These are phyloP conservation scores for Hydnum rufescens DNA, from an alignment of 768 basidiomycete genomes.

Conservation along the genomic window DNA sequence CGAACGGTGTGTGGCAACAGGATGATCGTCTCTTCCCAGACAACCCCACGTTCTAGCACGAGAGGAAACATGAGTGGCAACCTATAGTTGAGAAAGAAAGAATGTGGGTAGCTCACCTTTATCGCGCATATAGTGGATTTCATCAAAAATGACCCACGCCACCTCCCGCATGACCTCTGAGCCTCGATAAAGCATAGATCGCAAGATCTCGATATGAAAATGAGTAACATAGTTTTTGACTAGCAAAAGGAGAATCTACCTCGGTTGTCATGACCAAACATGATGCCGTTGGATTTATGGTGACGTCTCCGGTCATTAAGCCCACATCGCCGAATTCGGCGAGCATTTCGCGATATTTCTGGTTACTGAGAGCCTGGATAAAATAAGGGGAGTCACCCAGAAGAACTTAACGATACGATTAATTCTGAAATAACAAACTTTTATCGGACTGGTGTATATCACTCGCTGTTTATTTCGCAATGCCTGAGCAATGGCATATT, in stretches of 20 bases:
- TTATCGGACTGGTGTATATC: conserved; percentile 98
- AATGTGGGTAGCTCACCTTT: conserved; percentile 28
- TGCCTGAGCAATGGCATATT: conserved; percentile 97
- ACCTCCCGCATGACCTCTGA: conserved; percentile 99
- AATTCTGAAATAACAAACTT: conserved; percentile 36
- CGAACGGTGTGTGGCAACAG: conserved; percentile 88
- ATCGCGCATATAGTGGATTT: conserved; percentile 99
- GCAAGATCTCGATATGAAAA: conserved; percentile 49
- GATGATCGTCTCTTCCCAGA: conserved; percentile 99
- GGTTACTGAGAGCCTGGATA: conserved; percentile 86
- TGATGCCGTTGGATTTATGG: conserved; percentile 90
- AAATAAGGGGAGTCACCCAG: not conserved
- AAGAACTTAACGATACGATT: not conserved
- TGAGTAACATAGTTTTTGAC: not conserved
- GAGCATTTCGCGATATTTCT: conserved; percentile 96
- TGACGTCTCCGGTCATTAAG: conserved; percentile 98
- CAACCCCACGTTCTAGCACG: conserved; percentile 71
- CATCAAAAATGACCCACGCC: conserved; percentile 99
- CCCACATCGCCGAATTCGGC: conserved; percentile 97
- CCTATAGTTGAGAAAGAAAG: not conserved
- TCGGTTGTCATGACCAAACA: conserved; percentile 99
- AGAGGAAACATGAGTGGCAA: not conserved
- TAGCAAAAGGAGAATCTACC: conserved; percentile 25
- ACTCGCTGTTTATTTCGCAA: conserved; percentile 85
- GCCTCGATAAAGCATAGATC: conserved; percentile 96